Evolutionary conservation across 108 stramenopile species (phyloP).

Genomic region (Bacterosira constricta): DNA sequence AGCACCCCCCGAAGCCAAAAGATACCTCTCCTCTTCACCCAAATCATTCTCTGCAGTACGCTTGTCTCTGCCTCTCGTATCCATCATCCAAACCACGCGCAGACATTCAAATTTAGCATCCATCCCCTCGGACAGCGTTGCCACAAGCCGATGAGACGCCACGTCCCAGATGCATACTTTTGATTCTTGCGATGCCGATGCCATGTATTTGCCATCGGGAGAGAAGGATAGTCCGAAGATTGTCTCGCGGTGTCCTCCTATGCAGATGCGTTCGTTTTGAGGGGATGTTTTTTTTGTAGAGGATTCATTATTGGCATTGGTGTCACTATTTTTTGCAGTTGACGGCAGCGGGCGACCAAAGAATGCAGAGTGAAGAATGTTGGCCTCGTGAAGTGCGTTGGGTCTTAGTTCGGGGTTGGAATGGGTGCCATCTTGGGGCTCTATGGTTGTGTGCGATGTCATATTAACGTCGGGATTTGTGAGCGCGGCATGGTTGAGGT

Average conservation of each 20-base stretch:
- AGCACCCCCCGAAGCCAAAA: slow-evolving; percentile 55
- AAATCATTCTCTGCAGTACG: background rate
- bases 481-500: too few relatives aligned
- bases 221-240: slow-evolving; percentile 76
- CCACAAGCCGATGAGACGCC: slow-evolving; percentile 47
- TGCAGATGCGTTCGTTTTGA: slow-evolving; percentile 62
- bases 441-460: background rate
- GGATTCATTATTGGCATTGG: background rate
- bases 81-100: slow-evolving; percentile 71
- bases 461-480: too few relatives aligned
- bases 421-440: background rate
- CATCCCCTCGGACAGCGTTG: slow-evolving; percentile 60
- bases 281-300: background rate
- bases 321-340: background rate
- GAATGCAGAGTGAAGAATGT: slow-evolving; percentile 36
- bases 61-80: slow-evolving; percentile 44
- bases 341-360: slow-evolving; percentile 21
- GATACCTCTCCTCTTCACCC: slow-evolving; percentile 22
- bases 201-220: slow-evolving; percentile 68
- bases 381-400: slow-evolving; percentile 32
- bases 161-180: slow-evolving; percentile 77
- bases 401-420: slow-evolving; percentile 9
- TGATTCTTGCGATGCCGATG: slow-evolving; percentile 83
- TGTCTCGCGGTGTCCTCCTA: slow-evolving; percentile 73
- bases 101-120: slow-evolving; percentile 71